These are phyloP conservation scores for Mortierella sp. DNA, from an alignment of 371 early-diverging fungal genomes.

Conservation along the genomic window DNA sequence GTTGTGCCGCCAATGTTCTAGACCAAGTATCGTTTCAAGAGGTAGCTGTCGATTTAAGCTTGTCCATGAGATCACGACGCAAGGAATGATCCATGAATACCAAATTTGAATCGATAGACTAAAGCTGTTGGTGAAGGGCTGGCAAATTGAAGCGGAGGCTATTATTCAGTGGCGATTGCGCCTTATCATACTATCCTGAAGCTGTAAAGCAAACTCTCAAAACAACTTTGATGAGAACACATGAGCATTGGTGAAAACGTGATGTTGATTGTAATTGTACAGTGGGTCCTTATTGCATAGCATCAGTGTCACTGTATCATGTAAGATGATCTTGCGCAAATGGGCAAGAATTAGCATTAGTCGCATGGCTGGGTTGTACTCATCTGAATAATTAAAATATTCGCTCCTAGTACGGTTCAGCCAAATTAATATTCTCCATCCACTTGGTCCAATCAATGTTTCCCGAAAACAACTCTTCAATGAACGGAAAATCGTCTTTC, in stretches of 20 bases:
- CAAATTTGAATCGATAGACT: not conserved
- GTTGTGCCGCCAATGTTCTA: not conserved
- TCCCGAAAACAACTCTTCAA: slow-evolving; percentile 6
- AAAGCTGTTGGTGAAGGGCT: not conserved
- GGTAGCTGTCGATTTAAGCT: not conserved
- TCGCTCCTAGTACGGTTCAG: slow-evolving; percentile 1
- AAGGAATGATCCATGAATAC: not conserved
- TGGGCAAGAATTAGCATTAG: slow-evolving; percentile 15
- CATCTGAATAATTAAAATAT: not conserved
- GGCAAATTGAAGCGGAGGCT: slow-evolving; percentile 17
- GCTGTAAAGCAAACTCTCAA: not conserved
- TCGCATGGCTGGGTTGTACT: slow-evolving; percentile 12
- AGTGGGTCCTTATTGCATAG: not conserved
- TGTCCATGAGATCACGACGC: not conserved
- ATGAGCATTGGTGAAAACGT: not conserved
- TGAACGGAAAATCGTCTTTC: slow-evolving; percentile 14
- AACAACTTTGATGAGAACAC: slow-evolving; percentile 15
- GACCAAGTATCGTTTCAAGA: not conserved
- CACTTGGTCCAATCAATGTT: slow-evolving; percentile 12
- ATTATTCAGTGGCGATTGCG: slow-evolving; percentile 13
- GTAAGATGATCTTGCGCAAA: slow-evolving; percentile 18
- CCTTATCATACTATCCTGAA: not conserved
- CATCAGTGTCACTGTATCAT: slow-evolving; percentile 16
- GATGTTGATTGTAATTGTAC: slow-evolving; percentile 12
- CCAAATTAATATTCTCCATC: slow-evolving; percentile 25